Base-by-base conservation (phyloP, 495 filamentous ascomycete species). In the Evernia prunastri region DNA sequence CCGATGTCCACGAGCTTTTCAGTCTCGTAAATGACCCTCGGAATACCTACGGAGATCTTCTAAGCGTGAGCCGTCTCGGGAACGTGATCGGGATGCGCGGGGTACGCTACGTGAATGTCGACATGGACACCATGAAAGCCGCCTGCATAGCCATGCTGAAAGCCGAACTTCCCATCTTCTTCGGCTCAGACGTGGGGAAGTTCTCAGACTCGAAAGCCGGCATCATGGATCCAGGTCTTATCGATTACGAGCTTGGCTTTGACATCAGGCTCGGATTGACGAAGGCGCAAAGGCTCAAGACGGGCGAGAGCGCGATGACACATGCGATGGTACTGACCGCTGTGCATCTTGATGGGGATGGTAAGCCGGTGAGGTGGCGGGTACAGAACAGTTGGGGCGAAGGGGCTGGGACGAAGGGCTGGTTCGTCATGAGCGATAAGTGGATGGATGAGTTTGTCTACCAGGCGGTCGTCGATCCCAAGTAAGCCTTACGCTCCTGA, bases 391-490 rank as follows among this genome's bases (percentile, higher is more conserved):
- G 80, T 13, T 96, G 91, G 91, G 89, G 89, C 15, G 77, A 81
- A 33, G 72, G 60, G 0, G 81, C 79, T 0, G 91, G 91, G 0
- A 80, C 82, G 23, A 82, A 91, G 49, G 91, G 91, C 0, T 95
- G 89, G 80, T 89, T 92, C 66, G 88, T 94, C 36, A 94, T 94
- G 91, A 86, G 79, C 25, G 91, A 96, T 76, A 73, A 71, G 18
- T 96, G 91, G 91, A 88, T 95, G 87, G 87, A 90, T 66, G 81
- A 94, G 79, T 96, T 91, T 73, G 82, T 86, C 6, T 95, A 91
- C 70, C 91, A 96, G 78, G 87, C 84, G 20, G 91, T 95, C n/a
- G 86, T 93, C 1, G 89, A 92, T 70, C 86, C 87, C 3, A 76
- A 75, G 59, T 53, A 53, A 66, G 42, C 27, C 25, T 39, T 23